Conservation (phyloP, 768 basidiomycete species). For the Amyloporia xantha region DNA sequence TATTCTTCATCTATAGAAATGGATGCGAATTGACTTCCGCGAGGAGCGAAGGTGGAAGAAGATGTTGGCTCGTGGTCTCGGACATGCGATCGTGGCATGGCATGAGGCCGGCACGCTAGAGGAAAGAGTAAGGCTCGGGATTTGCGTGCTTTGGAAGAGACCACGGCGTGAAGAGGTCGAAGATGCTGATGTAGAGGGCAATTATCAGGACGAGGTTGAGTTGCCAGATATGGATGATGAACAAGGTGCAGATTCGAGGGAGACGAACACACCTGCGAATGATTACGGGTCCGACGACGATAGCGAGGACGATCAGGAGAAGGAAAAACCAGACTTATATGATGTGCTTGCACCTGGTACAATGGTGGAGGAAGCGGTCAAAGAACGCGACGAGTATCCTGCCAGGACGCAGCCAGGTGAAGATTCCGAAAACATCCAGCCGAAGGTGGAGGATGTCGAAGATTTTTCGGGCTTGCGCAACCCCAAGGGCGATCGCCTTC, state of each 20-base stretch:
- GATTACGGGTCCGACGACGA: conserved; percentile 57
- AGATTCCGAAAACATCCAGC: conserved; percentile 25
- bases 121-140: conserved; percentile 58
- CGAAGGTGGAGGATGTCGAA: conserved; percentile 53
- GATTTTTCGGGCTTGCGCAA: conserved; percentile 38
- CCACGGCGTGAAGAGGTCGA: conserved; percentile 29
- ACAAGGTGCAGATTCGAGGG: conserved; percentile 16
- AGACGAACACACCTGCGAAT: conserved; percentile 18
- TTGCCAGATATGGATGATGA: conserved; percentile 15
- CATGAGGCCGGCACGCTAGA: conserved; percentile 63
- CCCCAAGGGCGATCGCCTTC: conserved; percentile 10
- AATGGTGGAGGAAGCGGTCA: conserved; percentile 54
- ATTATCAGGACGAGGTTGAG: conserved; percentile 3
- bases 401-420: neutral
- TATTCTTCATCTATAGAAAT: conserved; percentile 60
- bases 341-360: conserved; percentile 52
- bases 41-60: conserved; percentile 94
- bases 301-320: conserved; percentile 55
- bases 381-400: conserved; percentile 10
- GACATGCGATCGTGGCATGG: conserved; percentile 83
- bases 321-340: conserved; percentile 39
- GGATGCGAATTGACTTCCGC: conserved; percentile 93
- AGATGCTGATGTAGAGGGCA: conserved; percentile 19
- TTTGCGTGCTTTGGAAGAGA: conserved; percentile 60
- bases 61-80: conserved; percentile 75